Conservation (phyloP, 2,329 filamentous ascomycete genomes). For the Falciphora oryzae region DNA sequence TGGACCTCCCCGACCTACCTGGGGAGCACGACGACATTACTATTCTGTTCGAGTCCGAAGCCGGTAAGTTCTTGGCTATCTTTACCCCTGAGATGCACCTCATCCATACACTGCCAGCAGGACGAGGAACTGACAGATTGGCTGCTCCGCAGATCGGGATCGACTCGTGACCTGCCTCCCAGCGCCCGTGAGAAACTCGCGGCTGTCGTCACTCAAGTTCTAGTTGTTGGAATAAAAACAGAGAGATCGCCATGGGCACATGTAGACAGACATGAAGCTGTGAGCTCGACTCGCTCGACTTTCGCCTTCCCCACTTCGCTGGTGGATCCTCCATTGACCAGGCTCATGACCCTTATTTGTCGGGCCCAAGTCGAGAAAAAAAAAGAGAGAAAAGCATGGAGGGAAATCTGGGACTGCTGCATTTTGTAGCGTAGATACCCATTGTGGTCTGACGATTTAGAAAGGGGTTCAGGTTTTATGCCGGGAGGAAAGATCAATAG, state of each 20-base stretch:
- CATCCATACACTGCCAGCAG: conserved; percentile 10
- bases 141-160: conserved; percentile 42
- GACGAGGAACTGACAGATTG: conserved; percentile 13
- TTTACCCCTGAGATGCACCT: neutral
- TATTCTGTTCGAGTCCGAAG: conserved; percentile 74
- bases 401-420: neutral
- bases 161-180: conserved; percentile 45
- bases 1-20: conserved; percentile 83
- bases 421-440: conserved; percentile 5
- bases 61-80: conserved; percentile 47
- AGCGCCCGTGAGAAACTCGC: conserved; percentile 48
- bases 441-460: neutral
- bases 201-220: conserved; percentile 15
- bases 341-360: neutral
- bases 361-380: no score
- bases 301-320: no score
- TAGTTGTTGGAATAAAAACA: neutral
- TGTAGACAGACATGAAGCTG: neutral
- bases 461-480: neutral
- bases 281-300: no score
- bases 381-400: neutral
- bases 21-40: conserved; percentile 90
- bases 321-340: no score
- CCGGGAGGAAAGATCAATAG: neutral
- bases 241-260: neutral